Conservation (phyloP, 2,329 filamentous ascomycete species). For the Knufia petricola region DNA sequence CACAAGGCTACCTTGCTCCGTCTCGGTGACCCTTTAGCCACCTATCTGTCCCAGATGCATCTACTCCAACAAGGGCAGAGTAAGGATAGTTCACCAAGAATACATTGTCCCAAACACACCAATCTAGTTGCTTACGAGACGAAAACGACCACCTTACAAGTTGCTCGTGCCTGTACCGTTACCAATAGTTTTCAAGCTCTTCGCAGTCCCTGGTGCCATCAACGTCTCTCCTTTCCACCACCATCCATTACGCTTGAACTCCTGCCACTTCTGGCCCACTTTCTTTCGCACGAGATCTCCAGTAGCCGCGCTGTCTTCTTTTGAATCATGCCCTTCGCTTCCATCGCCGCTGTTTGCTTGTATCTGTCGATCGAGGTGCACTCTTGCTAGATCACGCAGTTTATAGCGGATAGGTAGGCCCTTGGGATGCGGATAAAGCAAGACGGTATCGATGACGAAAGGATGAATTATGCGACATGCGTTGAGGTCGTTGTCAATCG, state of each 20-base stretch:
- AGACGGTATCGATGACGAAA: slow-evolving; percentile 71
- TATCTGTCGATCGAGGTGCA: slow-evolving; percentile 64
- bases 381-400: slow-evolving; percentile 63
- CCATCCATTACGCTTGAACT: slow-evolving; percentile 61
- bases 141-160: no score
- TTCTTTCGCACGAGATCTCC: slow-evolving; percentile 72
- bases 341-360: slow-evolving; percentile 51
- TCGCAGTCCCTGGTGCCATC: slow-evolving; percentile 23
- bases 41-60: neutral
- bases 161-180: no score
- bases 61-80: neutral
- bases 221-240: slow-evolving; percentile 41
- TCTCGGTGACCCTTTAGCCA: neutral
- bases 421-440: slow-evolving; percentile 68
- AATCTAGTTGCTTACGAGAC: no score
- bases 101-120: no score
- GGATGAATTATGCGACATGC: slow-evolving; percentile 74
- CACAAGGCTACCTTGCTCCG: no score
- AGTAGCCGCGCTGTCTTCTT: slow-evolving; percentile 80
- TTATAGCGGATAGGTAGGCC: slow-evolving; percentile 70
- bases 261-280: slow-evolving; percentile 60
- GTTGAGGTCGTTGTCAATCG: slow-evolving; percentile 91
- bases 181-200: no score
- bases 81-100: no score
- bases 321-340: slow-evolving; percentile 71